Evolutionary conservation across 1,284 basidiomycete genomes (phyloP), one percentile per base, ranked within the genome.

Genomic region (Trametes sp.): DNA sequence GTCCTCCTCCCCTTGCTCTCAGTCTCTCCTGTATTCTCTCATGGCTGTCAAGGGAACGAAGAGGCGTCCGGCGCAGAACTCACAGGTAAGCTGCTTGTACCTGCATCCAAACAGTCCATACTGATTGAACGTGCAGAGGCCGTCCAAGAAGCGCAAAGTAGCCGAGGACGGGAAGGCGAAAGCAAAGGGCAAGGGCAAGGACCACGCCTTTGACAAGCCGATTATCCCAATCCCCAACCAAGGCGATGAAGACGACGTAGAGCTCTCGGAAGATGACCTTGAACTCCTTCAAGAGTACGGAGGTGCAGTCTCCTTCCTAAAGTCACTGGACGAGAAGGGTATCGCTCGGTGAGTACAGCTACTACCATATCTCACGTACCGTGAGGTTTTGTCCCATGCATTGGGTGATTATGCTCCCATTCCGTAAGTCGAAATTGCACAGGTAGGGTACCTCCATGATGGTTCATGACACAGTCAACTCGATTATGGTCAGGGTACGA

Each of bases 251-350:
- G 82, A 81, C 7, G 84, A 85, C 46, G 72, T 78, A 8, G 75
- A 76, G 13, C 72, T 92, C 19, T 88, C 86, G 6, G 89, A 89
- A 44, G 84, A 87, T 63, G 89, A 90, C 65, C 72, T 87, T 38
- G 83, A 82, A 23, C 73, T 92, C 54, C 72, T 92, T 21, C 78
- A 84, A 57, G 82, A 89, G 66, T 87, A 86, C 69, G 84, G 87
- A 9, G 79, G 79, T 35, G 80, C 83, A 1, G 78, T 81, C 49
- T 75, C 79, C 19, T 95, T 95, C 74, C 74, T 94, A 50, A 77
- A 80, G 29, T 76, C 75, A 41, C 76, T 94, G 54, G 91, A 94
- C 74, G 81, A 83, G 63, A 87, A 84, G 67, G 89, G 85, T 19
- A 92, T 95, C 61, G 80, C 90, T 62, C 85, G 88, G 92, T 90